These are phyloP conservation scores for Russula foetens DNA, from an alignment of 768 basidiomycete species.

Conservation along the genomic window DNA sequence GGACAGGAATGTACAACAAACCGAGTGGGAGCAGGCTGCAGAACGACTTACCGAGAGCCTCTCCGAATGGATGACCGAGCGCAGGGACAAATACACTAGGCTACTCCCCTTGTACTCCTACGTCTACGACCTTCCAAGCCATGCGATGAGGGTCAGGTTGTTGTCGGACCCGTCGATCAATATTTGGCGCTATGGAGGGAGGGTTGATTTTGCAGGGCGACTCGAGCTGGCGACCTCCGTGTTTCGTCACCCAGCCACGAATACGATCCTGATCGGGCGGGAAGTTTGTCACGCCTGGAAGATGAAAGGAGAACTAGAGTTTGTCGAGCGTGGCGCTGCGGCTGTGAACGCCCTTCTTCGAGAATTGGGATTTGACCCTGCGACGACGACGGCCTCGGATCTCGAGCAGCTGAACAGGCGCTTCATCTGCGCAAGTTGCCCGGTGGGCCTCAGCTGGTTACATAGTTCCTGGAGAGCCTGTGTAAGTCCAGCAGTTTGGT, in stretches of 20 bases:
- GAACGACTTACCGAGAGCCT: not conserved
- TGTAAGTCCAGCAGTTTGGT: not conserved
- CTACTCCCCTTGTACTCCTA: not conserved
- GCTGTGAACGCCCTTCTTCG: not conserved
- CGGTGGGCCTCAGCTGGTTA: not conserved
- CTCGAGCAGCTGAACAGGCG: not conserved
- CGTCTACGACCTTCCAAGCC: not conserved
- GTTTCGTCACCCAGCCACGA: not conserved
- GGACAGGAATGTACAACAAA: not conserved
- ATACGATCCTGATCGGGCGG: conserved; percentile 9
- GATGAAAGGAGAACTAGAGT: not conserved
- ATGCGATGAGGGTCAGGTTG: not conserved
- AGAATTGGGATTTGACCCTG: not conserved
- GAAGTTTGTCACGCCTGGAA: conserved; percentile 17
- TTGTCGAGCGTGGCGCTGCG: not conserved
- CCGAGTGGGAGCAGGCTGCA: conserved; percentile 5
- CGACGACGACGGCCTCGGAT: not conserved
- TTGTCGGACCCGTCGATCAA: conserved; percentile 5
- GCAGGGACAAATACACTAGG: not conserved
- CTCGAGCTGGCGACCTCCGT: conserved; percentile 15
- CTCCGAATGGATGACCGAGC: conserved; percentile 10
- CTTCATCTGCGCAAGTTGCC: conserved; percentile 7
- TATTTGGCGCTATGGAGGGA: not conserved
- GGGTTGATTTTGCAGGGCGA: conserved; percentile 7
- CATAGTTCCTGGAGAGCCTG: conserved; percentile 4